These are phyloP conservation scores for Porodaedalea pini DNA, from an alignment of 1,284 basidiomycete genomes.

Conservation along the genomic window DNA sequence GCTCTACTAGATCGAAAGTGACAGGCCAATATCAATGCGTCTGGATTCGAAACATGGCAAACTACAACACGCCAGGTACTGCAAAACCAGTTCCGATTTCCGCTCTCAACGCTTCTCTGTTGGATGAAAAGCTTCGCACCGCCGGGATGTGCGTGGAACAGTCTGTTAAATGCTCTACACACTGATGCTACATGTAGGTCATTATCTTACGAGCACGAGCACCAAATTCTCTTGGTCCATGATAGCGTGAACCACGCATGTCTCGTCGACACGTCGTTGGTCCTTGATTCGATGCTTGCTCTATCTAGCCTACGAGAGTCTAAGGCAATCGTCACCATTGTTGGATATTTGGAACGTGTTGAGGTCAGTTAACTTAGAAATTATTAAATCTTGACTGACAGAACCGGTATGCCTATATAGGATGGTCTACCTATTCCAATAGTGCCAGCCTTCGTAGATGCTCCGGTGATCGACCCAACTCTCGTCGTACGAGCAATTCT, in stretches of 20 bases:
- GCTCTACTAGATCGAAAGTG: too few relatives aligned
- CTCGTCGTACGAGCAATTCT: constrained; percentile 15
- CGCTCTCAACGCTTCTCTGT: background rate
- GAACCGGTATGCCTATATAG: background rate
- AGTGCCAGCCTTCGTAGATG: constrained; percentile 14
- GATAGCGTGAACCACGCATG: constrained; percentile 12
- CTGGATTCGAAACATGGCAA: background rate
- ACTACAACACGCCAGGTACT: constrained; percentile 11
- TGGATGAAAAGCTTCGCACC: constrained; percentile 12
- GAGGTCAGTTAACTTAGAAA: background rate
- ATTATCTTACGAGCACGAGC: constrained; percentile 11
- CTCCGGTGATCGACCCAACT: constrained; percentile 7
- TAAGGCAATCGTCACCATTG: constrained; percentile 2
- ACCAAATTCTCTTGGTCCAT: constrained; percentile 12
- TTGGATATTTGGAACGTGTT: constrained; percentile 15
- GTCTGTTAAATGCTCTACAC: background rate
- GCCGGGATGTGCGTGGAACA: constrained; percentile 10
- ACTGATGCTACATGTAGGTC: background rate
- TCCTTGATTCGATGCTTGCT: constrained; percentile 8
- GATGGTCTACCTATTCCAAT: constrained; percentile 7
- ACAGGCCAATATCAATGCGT: background rate
- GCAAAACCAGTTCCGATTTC: constrained; percentile 14
- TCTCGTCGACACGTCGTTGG: constrained; percentile 12
- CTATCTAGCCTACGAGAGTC: constrained; percentile 1
- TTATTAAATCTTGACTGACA: background rate